Base-by-base conservation (phyloP, 2,329 filamentous ascomycete genomes). In the Plenodomus tracheiphilus region DNA sequence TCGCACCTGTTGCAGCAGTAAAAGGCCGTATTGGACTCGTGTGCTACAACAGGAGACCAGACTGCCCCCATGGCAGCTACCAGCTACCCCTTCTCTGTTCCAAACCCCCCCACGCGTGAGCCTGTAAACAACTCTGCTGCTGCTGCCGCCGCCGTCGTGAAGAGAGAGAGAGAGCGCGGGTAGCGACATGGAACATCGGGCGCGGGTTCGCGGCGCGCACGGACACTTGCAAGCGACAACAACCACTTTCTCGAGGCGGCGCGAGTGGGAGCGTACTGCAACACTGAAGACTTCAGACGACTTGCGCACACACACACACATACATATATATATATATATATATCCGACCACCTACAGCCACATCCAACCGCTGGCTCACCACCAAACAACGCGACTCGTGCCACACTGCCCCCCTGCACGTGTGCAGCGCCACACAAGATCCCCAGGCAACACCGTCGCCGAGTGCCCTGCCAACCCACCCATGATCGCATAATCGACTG, bases 401-500 rank as follows among this genome's bases (percentile, higher is more conserved):
- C 28, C 15, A 15, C 28, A 4, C 28, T 11, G 8, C 13, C 28
- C 28, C 28, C 28, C 9, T 4, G 15, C 28, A 15, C 28, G 28
- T 32, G 28, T 15, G 28, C 28, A 32, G n/a, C 28, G 6, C 28
- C 6, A 30, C 43, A 17, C 39, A 25, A 22, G 20, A 32, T 15
- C 22, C 19, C 47, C 47, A 61, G 56, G 58, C 58, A 61, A 25
- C 58, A 57, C 41, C 38, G 41, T 34, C 39, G 17, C 38, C 43
- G 13, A 38, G 30, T 37, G 36, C 22, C 46, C 38, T 20, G 36
- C 28, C 22, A 41, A 22, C 40, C 28, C 28, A 15, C 43, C 28
- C 28, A 32, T 32, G 28, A 32, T 32, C 28, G 28, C 28, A 32
- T 32, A 15, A 15, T n/a, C n/a, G 22, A 5, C 10, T 25, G 22